Percentiles rank a stretch among this genome's conserved stretches.
phyloP scores from a whole-genome alignment of 2,329 filamentous ascomycete genomes.

The Peltaster fructicola region DNA sequence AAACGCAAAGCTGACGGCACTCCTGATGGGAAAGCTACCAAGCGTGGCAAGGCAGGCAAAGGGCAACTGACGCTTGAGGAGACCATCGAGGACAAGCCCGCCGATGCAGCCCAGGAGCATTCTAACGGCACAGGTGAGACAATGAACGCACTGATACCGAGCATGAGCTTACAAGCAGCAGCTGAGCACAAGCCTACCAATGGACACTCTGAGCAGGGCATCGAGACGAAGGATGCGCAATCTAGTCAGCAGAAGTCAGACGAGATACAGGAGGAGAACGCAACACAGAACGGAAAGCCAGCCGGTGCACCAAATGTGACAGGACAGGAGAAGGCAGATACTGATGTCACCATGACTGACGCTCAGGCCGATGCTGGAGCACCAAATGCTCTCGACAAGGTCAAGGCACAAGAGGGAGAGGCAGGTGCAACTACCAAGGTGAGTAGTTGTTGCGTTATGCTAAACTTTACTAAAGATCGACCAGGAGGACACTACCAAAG shows the following conservation, averaged over 20 bases:
- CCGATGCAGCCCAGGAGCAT: slow-evolving; percentile 3
- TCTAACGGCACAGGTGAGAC: not conserved
- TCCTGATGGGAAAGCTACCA: slow-evolving; percentile 23
- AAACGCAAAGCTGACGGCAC: slow-evolving; percentile 23
- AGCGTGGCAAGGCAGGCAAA: slow-evolving; percentile 24
- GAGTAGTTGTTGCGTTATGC: not conserved
- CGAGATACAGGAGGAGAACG: no score
- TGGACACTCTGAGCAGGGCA: no score
- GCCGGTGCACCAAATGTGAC: no score
- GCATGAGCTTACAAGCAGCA: no score
- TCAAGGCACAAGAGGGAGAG: slow-evolving; percentile 15
- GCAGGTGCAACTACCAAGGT: slow-evolving; percentile 8
- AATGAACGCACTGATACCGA: no score
- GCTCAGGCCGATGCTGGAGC: slow-evolving; percentile 6
- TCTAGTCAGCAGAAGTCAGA: slow-evolving; percentile 6
- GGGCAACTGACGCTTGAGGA: slow-evolving; percentile 38
- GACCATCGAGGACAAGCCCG: slow-evolving; percentile 18
- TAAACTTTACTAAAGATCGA: not conserved
- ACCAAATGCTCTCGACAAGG: slow-evolving; percentile 12
- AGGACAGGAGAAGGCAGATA: slow-evolving; percentile 6
- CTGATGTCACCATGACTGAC: no score
- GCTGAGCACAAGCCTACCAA: no score
- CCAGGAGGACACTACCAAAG: slow-evolving; percentile 4
- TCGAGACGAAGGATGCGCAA: slow-evolving; percentile 14
- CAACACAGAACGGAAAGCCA: no score